phyloP scores from a whole-genome alignment of 345 rosid genomes.

The Limnanthes douglasii region DNA sequence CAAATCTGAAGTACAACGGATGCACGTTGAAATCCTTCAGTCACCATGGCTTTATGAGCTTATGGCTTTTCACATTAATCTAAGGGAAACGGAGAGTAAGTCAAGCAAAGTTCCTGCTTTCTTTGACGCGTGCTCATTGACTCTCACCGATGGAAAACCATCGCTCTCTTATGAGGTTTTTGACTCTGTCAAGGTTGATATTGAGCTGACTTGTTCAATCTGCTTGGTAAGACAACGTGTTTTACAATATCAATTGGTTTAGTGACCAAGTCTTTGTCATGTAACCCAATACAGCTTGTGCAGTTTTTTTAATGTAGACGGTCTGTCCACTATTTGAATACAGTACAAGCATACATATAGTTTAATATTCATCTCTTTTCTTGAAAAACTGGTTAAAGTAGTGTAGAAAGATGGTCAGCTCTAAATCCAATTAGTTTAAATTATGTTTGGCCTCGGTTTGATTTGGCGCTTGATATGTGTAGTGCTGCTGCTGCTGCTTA shows the following conservation, averaged over 20 bases:
- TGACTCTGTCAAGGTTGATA: conserved; percentile 67
- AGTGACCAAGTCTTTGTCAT: not conserved
- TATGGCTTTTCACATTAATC: conserved; percentile 77
- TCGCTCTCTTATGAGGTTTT: conserved; percentile 64
- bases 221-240: conserved; percentile 99
- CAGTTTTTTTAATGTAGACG: too few relatives aligned
- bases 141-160: conserved; percentile 49
- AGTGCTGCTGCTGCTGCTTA: too few relatives aligned
- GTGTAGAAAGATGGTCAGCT: too few relatives aligned
- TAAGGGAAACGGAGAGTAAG: conserved; percentile 37
- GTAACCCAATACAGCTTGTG: too few relatives aligned
- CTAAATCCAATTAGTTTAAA: too few relatives aligned
- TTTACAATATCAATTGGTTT: too few relatives aligned
- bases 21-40: conserved; percentile 84
- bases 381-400: too few relatives aligned
- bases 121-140: conserved; percentile 52
- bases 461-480: too few relatives aligned
- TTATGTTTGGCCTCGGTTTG: too few relatives aligned
- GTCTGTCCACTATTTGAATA: too few relatives aligned
- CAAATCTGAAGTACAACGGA: conserved; percentile 63
- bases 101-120: conserved; percentile 30
- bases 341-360: too few relatives aligned
- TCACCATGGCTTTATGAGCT: conserved; percentile 96
- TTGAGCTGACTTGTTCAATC: conserved; percentile 82
- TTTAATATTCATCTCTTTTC: too few relatives aligned